Percentiles rank a stretch among this genome's conserved stretches.
Evolutionary conservation across 345 rosid species (phyloP).

Genomic region (Trapa incisa): DNA sequence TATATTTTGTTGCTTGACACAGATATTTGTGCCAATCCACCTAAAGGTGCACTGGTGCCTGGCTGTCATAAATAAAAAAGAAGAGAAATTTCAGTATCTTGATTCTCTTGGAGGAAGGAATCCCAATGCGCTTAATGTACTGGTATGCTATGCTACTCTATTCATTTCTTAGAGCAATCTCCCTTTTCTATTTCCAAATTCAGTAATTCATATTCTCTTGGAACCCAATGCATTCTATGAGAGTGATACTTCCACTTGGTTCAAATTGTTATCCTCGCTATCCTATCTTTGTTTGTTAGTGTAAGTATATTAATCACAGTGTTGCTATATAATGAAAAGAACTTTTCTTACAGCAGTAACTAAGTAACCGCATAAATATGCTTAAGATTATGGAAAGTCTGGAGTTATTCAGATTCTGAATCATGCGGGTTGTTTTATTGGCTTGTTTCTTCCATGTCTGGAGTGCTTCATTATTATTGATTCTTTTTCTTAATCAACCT

Average conservation of each 20-base stretch:
- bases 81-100: constrained; percentile 80
- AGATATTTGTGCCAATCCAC: constrained; percentile 98
- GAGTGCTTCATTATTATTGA: not conserved
- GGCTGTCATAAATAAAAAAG: constrained; percentile 74
- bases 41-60: constrained; percentile 86
- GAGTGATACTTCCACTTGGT: not conserved
- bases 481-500: not conserved
- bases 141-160: constrained; percentile 37
- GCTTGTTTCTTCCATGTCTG: not conserved
- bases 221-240: no score
- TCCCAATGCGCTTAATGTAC: constrained; percentile 33
- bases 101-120: constrained; percentile 91
- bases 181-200: not conserved
- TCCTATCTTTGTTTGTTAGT: not conserved
- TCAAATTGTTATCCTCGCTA: not conserved
- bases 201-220: not conserved
- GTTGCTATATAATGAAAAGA: not conserved
- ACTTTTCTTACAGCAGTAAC: not conserved
- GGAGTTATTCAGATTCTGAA: not conserved
- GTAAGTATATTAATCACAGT: not conserved
- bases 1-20: constrained; percentile 12
- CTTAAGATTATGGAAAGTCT: not conserved
- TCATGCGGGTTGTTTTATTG: not conserved
- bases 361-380: not conserved
- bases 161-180: not conserved